These are phyloP conservation scores for Teunomyces gatunensis DNA, from an alignment of 805 yeast genomes.

Conservation along the genomic window DNA sequence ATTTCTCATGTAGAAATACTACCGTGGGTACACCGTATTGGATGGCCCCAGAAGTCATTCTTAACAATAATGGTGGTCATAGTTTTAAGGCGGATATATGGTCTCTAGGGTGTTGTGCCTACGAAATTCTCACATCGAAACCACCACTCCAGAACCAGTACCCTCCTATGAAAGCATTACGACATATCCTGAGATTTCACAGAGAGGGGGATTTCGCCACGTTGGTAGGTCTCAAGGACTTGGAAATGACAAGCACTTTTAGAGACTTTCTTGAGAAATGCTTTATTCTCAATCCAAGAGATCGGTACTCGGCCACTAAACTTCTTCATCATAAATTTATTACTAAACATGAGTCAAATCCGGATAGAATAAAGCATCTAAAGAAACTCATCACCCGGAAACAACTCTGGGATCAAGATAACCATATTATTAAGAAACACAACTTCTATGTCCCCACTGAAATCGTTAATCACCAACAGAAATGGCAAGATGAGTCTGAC, in stretches of 20 bases:
- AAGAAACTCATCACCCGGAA: conserved; percentile 34
- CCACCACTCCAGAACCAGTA: conserved; percentile 57
- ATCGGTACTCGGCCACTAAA: conserved; percentile 29
- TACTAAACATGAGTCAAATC: conserved; percentile 13
- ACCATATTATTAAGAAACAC: conserved; percentile 28
- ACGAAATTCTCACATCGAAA: conserved; percentile 66
- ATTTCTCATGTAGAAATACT: conserved; percentile 43
- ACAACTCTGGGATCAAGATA: conserved; percentile 38
- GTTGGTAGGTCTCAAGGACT: conserved; percentile 23
- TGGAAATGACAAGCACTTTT: conserved; percentile 22
- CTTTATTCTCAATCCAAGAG: conserved; percentile 31
- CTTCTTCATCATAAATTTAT: conserved; percentile 36
- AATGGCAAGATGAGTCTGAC: conserved; percentile 21
- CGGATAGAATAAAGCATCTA: conserved; percentile 15
- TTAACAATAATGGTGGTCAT: conserved; percentile 57
- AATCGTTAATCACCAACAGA: conserved; percentile 28
- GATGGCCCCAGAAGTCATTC: conserved; percentile 64
- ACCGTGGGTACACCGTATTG: conserved; percentile 60
- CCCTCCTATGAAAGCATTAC: conserved; percentile 45
- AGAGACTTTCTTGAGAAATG: conserved; percentile 34
- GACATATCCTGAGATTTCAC: conserved; percentile 33
- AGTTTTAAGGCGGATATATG: conserved; percentile 66
- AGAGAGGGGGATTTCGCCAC: conserved; percentile 28
- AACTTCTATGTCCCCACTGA: conserved; percentile 40
- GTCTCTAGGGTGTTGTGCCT: conserved; percentile 78